Percentiles rank a stretch among this genome's conserved stretches.
Conservation (phyloP, 176 grass and related monocot species). For the Oryza brachyantha region DNA sequence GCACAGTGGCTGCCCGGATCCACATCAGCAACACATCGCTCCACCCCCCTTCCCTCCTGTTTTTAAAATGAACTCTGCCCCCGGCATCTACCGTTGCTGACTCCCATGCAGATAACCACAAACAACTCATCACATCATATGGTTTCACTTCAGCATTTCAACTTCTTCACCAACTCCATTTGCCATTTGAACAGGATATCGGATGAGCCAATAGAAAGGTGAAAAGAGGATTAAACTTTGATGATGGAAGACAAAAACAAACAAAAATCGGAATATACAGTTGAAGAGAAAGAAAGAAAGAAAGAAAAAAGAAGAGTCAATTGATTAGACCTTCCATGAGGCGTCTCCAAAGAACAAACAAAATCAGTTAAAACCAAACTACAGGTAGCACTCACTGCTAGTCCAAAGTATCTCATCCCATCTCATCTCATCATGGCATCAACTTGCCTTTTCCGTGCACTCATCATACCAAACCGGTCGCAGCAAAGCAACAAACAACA, state of each 20-base stretch:
- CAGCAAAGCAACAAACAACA: neutral
- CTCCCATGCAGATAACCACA: conserved; percentile 38
- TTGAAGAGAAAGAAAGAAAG: neutral
- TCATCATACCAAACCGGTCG: neutral
- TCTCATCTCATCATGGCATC: conserved; percentile 12
- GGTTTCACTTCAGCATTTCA: neutral
- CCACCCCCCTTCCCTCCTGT: neutral
- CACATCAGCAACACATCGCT: conserved; percentile 7
- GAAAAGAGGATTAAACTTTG: neutral
- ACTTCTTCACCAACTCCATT: neutral
- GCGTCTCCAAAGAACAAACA: conserved; percentile 47
- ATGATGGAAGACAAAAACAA: conserved; percentile 23
- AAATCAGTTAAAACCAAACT: conserved; percentile 49
- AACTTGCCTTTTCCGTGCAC: conserved; percentile 7
- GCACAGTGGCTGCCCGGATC: conserved; percentile 43
- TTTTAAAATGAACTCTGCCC: neutral
- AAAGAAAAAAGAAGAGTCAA: conserved; percentile 32
- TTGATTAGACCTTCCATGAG: conserved; percentile 44
- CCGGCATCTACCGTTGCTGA: conserved; percentile 34
- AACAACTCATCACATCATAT: too few relatives aligned
- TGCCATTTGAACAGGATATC: conserved; percentile 3
- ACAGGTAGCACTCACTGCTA: too few relatives aligned
- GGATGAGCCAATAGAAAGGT: neutral
- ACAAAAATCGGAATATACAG: conserved; percentile 62
- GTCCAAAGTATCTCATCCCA: too few relatives aligned